Evolutionary conservation across 805 yeast species (phyloP).

Genomic region (Trichomonascus vanleenenianus): DNA sequence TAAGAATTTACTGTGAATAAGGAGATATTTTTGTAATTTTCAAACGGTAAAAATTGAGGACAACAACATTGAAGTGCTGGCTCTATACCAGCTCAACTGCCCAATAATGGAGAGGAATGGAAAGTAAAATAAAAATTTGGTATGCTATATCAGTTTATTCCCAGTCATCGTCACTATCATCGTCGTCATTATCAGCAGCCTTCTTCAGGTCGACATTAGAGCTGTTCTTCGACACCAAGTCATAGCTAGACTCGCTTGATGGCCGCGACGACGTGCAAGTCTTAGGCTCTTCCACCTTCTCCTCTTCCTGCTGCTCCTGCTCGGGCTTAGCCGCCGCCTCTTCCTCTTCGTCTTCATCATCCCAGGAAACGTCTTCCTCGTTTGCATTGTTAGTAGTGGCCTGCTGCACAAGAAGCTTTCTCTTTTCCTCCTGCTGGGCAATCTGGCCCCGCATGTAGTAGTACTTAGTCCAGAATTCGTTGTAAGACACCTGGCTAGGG

Average conservation of each 20-base stretch:
- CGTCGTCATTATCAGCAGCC: conserved; percentile 23
- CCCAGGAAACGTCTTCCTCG: conserved; percentile 35
- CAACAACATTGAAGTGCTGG: not conserved
- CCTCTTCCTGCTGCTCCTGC: conserved; percentile 9
- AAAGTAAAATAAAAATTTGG: too few species aligned
- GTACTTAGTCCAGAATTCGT: conserved; percentile 70
- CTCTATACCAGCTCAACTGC: too few species aligned
- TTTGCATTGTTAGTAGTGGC: conserved; percentile 34
- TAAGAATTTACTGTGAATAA: not conserved
- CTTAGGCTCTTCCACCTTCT: conserved; percentile 8
- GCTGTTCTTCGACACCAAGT: conserved; percentile 31
- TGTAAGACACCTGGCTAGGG: conserved; percentile 51
- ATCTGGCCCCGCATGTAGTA: conserved; percentile 47
- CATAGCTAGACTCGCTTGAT: conserved; percentile 36
- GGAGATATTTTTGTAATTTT: not conserved
- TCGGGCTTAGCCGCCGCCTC: conserved; percentile 29
- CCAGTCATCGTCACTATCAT: conserved; percentile 54
- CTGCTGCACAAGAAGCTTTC: conserved; percentile 52
- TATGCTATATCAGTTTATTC: conserved; percentile 32
- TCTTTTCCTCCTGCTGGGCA: conserved; percentile 51
- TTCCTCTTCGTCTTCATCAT: conserved; percentile 30
- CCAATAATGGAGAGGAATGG: too few species aligned
- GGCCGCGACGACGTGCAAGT: conserved; percentile 23
- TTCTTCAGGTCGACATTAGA: conserved; percentile 31
- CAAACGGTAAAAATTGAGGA: not conserved